Percentiles rank a stretch among this genome's conserved stretches.
These are phyloP conservation scores for Intubia oerlemansii DNA, from an alignment of 2,329 filamentous ascomycete species.

Conservation along the genomic window DNA sequence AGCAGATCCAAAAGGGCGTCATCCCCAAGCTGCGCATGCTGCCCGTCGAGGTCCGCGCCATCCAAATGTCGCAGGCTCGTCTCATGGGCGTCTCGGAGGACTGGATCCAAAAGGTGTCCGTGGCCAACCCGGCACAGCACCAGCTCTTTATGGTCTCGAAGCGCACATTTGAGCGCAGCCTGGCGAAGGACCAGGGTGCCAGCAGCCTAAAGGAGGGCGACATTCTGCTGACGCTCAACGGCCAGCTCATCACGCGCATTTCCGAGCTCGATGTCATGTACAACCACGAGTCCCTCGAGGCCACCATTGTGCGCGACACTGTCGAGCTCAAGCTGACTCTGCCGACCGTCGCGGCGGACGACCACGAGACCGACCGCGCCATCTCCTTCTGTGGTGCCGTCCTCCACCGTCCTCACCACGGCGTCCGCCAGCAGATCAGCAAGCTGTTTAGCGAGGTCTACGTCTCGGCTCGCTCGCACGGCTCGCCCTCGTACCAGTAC, in stretches of 20 bases:
- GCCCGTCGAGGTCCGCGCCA: conserved; percentile 82
- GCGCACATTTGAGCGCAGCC: conserved; percentile 42
- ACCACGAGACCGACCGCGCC: conserved; percentile 80
- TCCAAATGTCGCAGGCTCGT: conserved; percentile 90
- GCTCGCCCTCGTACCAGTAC: conserved; percentile 73
- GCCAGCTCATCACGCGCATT: conserved; percentile 78
- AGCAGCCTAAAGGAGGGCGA: conserved; percentile 67
- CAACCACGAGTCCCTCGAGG: conserved; percentile 61
- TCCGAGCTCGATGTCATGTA: conserved; percentile 96
- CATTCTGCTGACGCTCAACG: conserved; percentile 78
- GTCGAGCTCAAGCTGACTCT: conserved; percentile 57
- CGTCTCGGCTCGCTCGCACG: conserved; percentile 67
- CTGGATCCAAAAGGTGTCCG: conserved; percentile 81
- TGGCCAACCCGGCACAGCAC: conserved; percentile 76
- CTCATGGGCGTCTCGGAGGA: conserved; percentile 94
- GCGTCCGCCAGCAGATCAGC: conserved; percentile 90
- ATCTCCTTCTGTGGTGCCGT: conserved; percentile 92
- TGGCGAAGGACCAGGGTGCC: conserved; percentile 9
- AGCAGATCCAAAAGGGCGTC: conserved; percentile 60
- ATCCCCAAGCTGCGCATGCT: conserved; percentile 73
- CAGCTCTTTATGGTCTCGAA: conserved; percentile 95
- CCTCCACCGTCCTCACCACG: conserved; percentile 82
- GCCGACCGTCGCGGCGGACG: conserved; percentile 68
- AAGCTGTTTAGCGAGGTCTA: conserved; percentile 95
- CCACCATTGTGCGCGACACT: conserved; percentile 69